Percentiles rank a stretch among this genome's conserved stretches.
Evolutionary conservation across 2,329 filamentous ascomycete genomes (phyloP).

Genomic region (Verticillium dahliae): DNA sequence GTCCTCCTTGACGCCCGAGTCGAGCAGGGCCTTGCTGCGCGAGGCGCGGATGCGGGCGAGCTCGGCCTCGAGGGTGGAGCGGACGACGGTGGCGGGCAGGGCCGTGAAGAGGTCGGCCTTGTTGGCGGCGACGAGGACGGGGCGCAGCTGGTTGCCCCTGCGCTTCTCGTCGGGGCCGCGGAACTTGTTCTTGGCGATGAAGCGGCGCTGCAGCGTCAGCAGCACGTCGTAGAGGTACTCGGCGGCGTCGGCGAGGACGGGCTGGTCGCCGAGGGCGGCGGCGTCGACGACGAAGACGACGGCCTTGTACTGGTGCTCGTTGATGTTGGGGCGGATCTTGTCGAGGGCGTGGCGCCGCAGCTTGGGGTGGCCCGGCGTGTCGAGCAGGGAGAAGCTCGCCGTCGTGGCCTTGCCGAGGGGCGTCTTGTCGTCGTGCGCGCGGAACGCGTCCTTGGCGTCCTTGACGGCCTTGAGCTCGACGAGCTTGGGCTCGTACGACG

Average conservation of each 20-base stretch:
- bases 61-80: conserved; percentile 69
- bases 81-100: conserved; percentile 71
- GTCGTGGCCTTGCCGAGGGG: neutral
- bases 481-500: conserved; percentile 41
- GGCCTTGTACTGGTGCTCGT: conserved; percentile 51
- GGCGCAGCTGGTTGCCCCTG: conserved; percentile 44
- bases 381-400: conserved; percentile 44
- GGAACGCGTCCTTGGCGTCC: conserved; percentile 37
- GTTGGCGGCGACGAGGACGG: conserved; percentile 83
- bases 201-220: conserved; percentile 71
- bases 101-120: conserved; percentile 96
- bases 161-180: conserved; percentile 16
- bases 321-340: conserved; percentile 43
- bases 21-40: conserved; percentile 72
- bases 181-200: conserved; percentile 45
- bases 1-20: conserved; percentile 68
- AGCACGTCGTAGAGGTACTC: conserved; percentile 85
- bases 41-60: conserved; percentile 71
- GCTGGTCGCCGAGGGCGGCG: conserved; percentile 53
- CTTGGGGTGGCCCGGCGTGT: conserved; percentile 95
- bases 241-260: conserved; percentile 64
- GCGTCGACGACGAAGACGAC: conserved; percentile 89
- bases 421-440: conserved; percentile 29
- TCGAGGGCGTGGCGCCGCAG: conserved; percentile 61
- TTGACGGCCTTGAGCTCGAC: conserved; percentile 50